Percentiles rank a stretch among this genome's conserved stretches.
These are phyloP conservation scores for Musa schizocarpa DNA, from an alignment of 176 grass and related monocot species.

Conservation along the genomic window DNA sequence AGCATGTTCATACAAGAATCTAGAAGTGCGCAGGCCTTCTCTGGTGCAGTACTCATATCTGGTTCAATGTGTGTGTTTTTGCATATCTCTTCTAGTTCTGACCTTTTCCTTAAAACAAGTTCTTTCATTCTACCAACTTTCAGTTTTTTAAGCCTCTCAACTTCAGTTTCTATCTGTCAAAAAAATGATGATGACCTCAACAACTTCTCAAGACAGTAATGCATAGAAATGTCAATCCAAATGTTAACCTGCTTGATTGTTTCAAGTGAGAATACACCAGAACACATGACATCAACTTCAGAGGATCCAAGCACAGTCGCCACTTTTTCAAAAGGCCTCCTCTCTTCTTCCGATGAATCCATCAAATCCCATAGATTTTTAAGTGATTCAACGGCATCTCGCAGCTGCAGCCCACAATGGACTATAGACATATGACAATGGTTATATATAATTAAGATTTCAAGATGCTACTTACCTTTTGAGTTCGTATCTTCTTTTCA, in stretches of 20 bases:
- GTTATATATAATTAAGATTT: neutral
- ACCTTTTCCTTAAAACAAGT: constrained; percentile 84
- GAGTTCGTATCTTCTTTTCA: constrained; percentile 61
- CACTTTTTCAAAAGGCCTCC: constrained; percentile 42
- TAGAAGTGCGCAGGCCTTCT: constrained; percentile 68
- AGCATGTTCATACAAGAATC: constrained; percentile 61
- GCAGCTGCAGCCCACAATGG: constrained; percentile 47
- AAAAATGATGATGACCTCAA: constrained; percentile 2
- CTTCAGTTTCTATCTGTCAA: constrained; percentile 68
- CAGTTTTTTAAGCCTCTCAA: constrained; percentile 58
- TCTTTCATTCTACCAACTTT: constrained; percentile 96
- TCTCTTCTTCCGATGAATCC: constrained; percentile 89
- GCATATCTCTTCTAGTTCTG: constrained; percentile 90
- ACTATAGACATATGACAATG: constrained; percentile 18
- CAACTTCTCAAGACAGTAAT: neutral
- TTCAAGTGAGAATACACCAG: constrained; percentile 57
- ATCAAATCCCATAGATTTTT: constrained; percentile 81
- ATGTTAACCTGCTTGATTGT: constrained; percentile 58
- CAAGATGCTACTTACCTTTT: constrained; percentile 43
- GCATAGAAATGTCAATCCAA: constrained; percentile 8
- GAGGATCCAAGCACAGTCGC: constrained; percentile 40
- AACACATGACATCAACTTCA: constrained; percentile 53
- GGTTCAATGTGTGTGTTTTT: constrained; percentile 63
- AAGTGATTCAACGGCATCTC: constrained; percentile 54
- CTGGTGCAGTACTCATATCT: constrained; percentile 74